Evolutionary conservation across 805 yeast genomes (phyloP).

Genomic region (Yarrowia yakushimensis): DNA sequence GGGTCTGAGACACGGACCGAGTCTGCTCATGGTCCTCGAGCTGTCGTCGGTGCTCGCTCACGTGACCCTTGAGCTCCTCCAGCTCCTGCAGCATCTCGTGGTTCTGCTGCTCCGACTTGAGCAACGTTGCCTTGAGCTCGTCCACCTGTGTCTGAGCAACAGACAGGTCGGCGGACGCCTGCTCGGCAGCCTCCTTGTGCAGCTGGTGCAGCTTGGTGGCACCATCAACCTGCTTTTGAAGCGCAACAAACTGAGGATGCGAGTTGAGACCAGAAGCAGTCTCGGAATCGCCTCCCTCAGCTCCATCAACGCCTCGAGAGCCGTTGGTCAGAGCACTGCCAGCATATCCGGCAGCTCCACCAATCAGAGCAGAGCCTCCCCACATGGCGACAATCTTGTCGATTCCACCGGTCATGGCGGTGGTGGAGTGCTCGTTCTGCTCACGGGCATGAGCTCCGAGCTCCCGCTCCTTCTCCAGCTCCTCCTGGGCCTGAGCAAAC

Average conservation of each 20-base stretch:
- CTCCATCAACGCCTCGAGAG: conserved; percentile 20
- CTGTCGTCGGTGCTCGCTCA: conserved; percentile 29
- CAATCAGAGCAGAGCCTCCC: conserved; percentile 30
- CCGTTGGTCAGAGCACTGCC: conserved; percentile 12
- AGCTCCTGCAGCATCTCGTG: conserved; percentile 28
- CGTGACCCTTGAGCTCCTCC: conserved; percentile 31
- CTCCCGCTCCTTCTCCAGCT: conserved; percentile 29
- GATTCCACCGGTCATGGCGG: conserved; percentile 31
- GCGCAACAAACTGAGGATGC: conserved; percentile 25
- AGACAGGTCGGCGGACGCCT: conserved; percentile 32
- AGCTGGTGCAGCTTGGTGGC: conserved; percentile 31
- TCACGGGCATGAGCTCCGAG: conserved; percentile 27
- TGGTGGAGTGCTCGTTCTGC: conserved; percentile 29
- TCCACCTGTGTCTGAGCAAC: conserved; percentile 18
- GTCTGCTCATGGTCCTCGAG: conserved; percentile 27
- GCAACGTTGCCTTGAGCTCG: conserved; percentile 32
- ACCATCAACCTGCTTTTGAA: conserved; percentile 26
- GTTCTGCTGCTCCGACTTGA: conserved; percentile 26
- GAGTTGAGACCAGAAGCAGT: conserved; percentile 14
- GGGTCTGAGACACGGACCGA: conserved; percentile 24
- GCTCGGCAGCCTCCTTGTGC: conserved; percentile 35
- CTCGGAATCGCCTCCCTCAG: not conserved
- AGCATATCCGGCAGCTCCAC: conserved; percentile 13
- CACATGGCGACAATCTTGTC: conserved; percentile 32
- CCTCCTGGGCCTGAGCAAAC: conserved; percentile 28